phyloP scores from a whole-genome alignment of 768 basidiomycete genomes.

The Postia placenta region DNA sequence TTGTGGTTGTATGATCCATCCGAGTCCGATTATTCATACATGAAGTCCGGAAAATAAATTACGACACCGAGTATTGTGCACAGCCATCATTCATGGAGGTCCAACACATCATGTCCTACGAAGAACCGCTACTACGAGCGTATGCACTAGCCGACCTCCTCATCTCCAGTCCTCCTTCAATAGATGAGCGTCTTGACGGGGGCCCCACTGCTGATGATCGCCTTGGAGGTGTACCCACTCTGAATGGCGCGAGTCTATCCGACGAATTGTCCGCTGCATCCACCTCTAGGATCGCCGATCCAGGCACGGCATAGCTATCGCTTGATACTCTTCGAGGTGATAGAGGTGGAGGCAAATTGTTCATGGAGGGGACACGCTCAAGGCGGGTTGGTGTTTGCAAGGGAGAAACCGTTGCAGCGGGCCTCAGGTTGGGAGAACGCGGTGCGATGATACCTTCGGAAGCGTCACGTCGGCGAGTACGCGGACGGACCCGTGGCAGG shows the following conservation, averaged over 20 bases:
- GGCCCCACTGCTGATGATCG: slow-evolving; percentile 8
- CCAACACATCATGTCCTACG: too few relatives aligned
- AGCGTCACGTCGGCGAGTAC: slow-evolving; percentile 36
- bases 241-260: slow-evolving; percentile 22
- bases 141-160: slow-evolving; percentile 15
- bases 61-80: too few relatives aligned
- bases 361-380: slow-evolving; percentile 11
- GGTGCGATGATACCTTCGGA: slow-evolving; percentile 72
- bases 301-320: slow-evolving; percentile 4
- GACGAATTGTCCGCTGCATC: not conserved
- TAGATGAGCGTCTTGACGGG: not conserved
- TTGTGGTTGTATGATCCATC: too few relatives aligned
- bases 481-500: slow-evolving; percentile 38
- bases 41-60: not conserved
- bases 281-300: not conserved
- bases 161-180: slow-evolving; percentile 11
- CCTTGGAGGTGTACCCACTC: slow-evolving; percentile 38
- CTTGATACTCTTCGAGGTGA: slow-evolving; percentile 16
- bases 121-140: not conserved
- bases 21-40: too few relatives aligned
- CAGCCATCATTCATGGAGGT: too few relatives aligned
- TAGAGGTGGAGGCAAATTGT: slow-evolving; percentile 15
- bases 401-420: slow-evolving; percentile 13
- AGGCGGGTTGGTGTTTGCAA: slow-evolving; percentile 11
- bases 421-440: slow-evolving; percentile 29